Conservation (phyloP, 179 eudicot genomes). For the Spinacia oleracea region DNA sequence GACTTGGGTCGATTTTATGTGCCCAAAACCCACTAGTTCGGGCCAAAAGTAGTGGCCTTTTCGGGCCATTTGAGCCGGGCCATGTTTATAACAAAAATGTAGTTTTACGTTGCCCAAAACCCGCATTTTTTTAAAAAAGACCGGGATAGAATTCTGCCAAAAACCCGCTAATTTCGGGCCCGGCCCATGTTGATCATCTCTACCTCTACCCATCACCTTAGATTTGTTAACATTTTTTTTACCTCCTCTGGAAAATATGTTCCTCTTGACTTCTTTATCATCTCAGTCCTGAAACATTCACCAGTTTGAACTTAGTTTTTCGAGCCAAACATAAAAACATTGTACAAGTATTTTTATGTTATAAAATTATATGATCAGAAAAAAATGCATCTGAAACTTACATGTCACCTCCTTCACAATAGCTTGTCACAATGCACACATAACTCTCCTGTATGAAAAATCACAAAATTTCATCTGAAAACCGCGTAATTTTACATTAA, state of each 20-base stretch:
- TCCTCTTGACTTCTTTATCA: conserved; percentile 73
- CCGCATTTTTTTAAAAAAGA: too few relatives aligned
- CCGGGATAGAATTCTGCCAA: too few relatives aligned
- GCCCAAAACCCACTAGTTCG: too few relatives aligned
- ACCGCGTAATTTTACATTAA: too few relatives aligned
- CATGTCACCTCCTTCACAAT: conserved; percentile 97
- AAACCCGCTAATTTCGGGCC: too few relatives aligned
- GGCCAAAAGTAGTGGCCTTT: too few relatives aligned
- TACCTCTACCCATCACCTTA: too few relatives aligned
- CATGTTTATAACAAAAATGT: too few relatives aligned
- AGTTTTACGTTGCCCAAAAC: too few relatives aligned
- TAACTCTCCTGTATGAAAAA: conserved; percentile 47
- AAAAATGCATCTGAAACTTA: conserved; percentile 38
- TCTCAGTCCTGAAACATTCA: conserved; percentile 56
- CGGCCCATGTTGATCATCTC: too few relatives aligned
- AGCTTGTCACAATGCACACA: conserved; percentile 77
- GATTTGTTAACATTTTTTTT: conserved; percentile 1
- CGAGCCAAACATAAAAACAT: not conserved
- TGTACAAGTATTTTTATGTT: not conserved
- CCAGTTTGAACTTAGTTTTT: conserved; percentile 5
- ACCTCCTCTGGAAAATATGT: conserved; percentile 90
- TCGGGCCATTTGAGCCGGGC: too few relatives aligned
- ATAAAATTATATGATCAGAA: not conserved
- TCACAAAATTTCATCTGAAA: not conserved
- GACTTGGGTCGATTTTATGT: too few relatives aligned